Evolutionary conservation across 2,329 filamentous ascomycete species (phyloP).

Genomic region (Stachybotrys chartarum): DNA sequence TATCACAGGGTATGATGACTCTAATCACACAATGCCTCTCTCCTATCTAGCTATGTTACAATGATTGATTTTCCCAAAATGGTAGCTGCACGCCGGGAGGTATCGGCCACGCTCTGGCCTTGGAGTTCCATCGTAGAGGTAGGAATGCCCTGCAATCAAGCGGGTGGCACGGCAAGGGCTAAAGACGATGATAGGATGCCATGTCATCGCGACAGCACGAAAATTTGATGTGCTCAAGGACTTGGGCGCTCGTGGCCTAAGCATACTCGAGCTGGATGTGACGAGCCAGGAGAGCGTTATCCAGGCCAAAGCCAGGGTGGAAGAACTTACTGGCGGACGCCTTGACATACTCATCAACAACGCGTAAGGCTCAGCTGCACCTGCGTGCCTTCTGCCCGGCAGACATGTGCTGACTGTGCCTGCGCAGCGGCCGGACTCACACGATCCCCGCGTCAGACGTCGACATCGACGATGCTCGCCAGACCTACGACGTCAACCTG

Average conservation of each 20-base stretch:
- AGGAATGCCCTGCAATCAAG: neutral
- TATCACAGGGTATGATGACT: constrained; percentile 37
- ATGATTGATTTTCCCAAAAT: neutral
- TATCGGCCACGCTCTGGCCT: constrained; percentile 47
- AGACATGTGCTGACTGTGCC: neutral
- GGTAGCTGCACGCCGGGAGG: constrained; percentile 50
- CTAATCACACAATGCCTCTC: too few species aligned
- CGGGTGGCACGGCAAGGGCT: neutral
- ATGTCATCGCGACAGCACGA: constrained; percentile 52
- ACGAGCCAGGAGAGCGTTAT: constrained; percentile 44
- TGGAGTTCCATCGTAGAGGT: constrained; percentile 47
- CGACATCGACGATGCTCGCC: constrained; percentile 42
- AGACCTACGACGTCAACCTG: constrained; percentile 50
- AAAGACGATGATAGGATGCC: constrained; percentile 18
- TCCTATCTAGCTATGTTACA: neutral
- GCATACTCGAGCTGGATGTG: constrained; percentile 44
- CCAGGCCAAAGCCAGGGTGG: constrained; percentile 37
- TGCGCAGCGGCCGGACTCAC: constrained; percentile 39
- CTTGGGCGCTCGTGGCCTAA: constrained; percentile 39
- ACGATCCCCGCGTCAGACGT: constrained; percentile 45
- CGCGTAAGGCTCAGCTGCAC: constrained; percentile 30
- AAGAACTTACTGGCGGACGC: constrained; percentile 40
- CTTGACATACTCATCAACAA: constrained; percentile 56
- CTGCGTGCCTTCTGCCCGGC: neutral
- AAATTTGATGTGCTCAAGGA: constrained; percentile 38